Evolutionary conservation across 257 asterid genomes (phyloP).

Genomic region (Pogostemon cablin): DNA sequence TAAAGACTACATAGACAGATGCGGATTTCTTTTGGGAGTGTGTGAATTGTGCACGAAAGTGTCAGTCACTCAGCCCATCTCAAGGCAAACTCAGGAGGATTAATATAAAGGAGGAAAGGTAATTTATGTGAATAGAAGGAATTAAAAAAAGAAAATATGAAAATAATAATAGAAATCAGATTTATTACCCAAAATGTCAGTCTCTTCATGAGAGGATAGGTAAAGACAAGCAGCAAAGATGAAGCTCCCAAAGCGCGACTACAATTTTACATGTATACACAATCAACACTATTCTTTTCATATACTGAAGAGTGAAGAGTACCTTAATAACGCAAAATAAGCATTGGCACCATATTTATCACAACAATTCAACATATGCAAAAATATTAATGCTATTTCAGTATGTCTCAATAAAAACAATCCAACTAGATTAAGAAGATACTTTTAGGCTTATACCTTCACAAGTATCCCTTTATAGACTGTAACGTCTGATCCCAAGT

Average conservation of each 20-base stretch:
- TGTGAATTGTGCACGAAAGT: background rate
- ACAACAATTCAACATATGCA: conserved; percentile 6
- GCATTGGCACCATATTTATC: background rate
- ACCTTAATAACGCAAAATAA: background rate
- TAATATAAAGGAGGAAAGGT: conserved; percentile 10
- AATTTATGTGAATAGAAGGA: conserved; percentile 16
- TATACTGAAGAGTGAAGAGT: conserved; percentile 25
- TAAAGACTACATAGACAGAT: background rate
- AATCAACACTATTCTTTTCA: background rate
- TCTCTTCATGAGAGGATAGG: conserved; percentile 95
- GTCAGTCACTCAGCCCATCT: background rate
- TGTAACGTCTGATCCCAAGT: background rate
- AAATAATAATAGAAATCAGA: conserved; percentile 11
- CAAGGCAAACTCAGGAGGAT: conserved; percentile 14
- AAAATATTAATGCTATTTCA: background rate
- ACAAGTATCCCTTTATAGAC: background rate
- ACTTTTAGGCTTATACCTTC: background rate
- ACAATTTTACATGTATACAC: conserved; percentile 40
- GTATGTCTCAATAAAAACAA: background rate
- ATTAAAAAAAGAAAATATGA: background rate
- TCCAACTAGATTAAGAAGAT: conserved; percentile 10
- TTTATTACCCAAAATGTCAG: conserved; percentile 76
- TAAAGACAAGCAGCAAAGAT: conserved; percentile 65
- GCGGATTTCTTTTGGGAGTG: conserved; percentile 7
- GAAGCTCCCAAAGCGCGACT: conserved; percentile 80